Conservation (phyloP, 805 yeast genomes). For the Maudiozyma serrabonitensis region DNA sequence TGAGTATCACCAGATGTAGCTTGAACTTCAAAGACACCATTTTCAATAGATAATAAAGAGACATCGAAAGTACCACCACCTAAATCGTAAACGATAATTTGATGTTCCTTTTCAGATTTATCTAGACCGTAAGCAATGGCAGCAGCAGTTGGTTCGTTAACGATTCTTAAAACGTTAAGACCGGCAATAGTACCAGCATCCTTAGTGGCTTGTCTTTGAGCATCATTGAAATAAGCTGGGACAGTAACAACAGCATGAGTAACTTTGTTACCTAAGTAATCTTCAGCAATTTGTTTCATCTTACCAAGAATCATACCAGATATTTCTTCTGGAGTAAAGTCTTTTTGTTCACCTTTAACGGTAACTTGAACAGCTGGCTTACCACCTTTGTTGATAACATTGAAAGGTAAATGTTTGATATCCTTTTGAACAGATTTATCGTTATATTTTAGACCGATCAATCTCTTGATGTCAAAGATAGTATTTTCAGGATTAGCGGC, state of each 20-base stretch:
- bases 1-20: conserved; percentile 96
- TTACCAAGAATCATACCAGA: conserved; percentile 86
- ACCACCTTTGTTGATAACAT: conserved; percentile 57
- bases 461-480: conserved; percentile 82
- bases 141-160: conserved; percentile 94
- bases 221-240: conserved; percentile 89
- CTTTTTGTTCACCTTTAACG: conserved; percentile 61
- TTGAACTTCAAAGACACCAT: conserved; percentile 85
- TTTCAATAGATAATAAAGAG: conserved; percentile 75
- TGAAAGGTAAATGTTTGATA: conserved; percentile 73
- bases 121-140: conserved; percentile 95
- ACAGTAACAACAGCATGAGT: conserved; percentile 89
- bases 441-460: conserved; percentile 73
- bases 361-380: conserved; percentile 78
- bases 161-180: conserved; percentile 76
- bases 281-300: conserved; percentile 91
- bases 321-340: conserved; percentile 85
- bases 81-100: conserved; percentile 84
- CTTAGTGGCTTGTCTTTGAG: conserved; percentile 90
- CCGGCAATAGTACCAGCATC: conserved; percentile 93
- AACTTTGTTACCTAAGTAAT: conserved; percentile 72
- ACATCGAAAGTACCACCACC: conserved; percentile 99
- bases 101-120: conserved; percentile 71
- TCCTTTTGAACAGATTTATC: conserved; percentile 77
- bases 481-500: conserved; percentile 83